phyloP scores from a whole-genome alignment of 345 rosid species.

The Salix dunnii region DNA sequence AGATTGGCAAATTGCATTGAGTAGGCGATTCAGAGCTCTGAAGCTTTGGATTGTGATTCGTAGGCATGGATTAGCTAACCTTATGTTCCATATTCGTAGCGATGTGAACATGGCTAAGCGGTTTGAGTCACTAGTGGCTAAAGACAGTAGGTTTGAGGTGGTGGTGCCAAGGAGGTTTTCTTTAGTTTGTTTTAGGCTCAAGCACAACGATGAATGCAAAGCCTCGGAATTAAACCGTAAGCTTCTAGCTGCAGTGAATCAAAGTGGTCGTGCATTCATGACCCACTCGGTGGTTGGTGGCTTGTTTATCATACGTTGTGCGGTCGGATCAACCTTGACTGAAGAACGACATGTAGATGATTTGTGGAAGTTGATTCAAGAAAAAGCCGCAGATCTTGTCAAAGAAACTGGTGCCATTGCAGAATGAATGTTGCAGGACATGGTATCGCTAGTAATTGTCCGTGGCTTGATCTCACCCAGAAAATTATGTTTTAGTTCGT shows the following conservation, averaged over 20 bases:
- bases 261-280: constrained; percentile 27
- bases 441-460: no score
- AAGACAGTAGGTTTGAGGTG: constrained; percentile 24
- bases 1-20: constrained; percentile 34
- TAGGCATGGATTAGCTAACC: constrained; percentile 21
- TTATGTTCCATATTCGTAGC: constrained; percentile 23
- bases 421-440: no score
- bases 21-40: constrained; percentile 30
- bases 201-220: not conserved
- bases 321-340: constrained; percentile 24
- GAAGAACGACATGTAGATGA: constrained; percentile 24
- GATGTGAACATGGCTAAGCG: constrained; percentile 21
- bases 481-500: no score
- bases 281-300: constrained; percentile 24
- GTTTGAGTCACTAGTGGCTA: constrained; percentile 11
- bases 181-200: constrained; percentile 23
- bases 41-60: constrained; percentile 40
- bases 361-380: constrained; percentile 29
- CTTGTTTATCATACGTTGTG: constrained; percentile 12
- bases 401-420: not conserved
- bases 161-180: constrained; percentile 13
- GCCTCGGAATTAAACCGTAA: constrained; percentile 5
- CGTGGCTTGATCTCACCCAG: no score
- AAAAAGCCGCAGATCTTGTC: constrained; percentile 9
- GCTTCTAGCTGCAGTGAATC: constrained; percentile 24